A percentile compares a stretch with the other conserved stretches of the same genome.
phyloP scores from a whole-genome alignment of 1,284 basidiomycete species.

The Moesziomyces antarcticus region DNA sequence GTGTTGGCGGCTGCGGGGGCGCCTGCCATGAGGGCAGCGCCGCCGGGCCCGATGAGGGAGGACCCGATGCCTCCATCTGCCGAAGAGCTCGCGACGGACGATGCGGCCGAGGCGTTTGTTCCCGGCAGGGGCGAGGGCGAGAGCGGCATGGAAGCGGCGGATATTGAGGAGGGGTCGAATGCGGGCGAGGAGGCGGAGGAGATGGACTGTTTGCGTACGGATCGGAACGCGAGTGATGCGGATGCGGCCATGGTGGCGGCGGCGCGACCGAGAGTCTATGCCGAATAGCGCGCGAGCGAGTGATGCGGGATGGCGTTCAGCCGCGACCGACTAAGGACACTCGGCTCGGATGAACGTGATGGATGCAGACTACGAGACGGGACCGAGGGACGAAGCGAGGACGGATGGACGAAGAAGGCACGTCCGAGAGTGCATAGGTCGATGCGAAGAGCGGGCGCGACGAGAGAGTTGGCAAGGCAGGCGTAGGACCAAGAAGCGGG shows the following conservation, averaged over 20 bases:
- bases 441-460: background rate
- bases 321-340: background rate
- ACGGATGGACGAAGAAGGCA: background rate
- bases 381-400: background rate
- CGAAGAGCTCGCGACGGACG: slow-evolving; percentile 22
- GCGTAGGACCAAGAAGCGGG: too few relatives aligned
- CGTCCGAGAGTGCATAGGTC: background rate
- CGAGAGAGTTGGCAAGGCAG: background rate
- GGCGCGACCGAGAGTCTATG: too few relatives aligned
- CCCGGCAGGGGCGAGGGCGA: slow-evolving; percentile 32
- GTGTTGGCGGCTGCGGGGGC: slow-evolving; percentile 62
- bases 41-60: slow-evolving; percentile 53
- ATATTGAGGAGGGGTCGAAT: slow-evolving; percentile 32
- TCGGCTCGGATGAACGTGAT: background rate
- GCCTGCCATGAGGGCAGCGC: slow-evolving; percentile 49
- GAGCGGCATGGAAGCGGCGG: slow-evolving; percentile 32
- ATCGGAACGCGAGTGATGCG: slow-evolving; percentile 42
- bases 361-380: background rate
- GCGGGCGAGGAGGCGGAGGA: slow-evolving; percentile 31
- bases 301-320: background rate
- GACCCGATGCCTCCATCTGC: slow-evolving; percentile 57
- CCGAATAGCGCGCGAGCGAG: slow-evolving; percentile 1
- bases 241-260: slow-evolving; percentile 45
- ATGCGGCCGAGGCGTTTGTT: slow-evolving; percentile 23
- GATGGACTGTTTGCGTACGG: slow-evolving; percentile 46